Base-by-base conservation (phyloP, 2,329 filamentous ascomycete species). In the Pezicula carpinea region DNA sequence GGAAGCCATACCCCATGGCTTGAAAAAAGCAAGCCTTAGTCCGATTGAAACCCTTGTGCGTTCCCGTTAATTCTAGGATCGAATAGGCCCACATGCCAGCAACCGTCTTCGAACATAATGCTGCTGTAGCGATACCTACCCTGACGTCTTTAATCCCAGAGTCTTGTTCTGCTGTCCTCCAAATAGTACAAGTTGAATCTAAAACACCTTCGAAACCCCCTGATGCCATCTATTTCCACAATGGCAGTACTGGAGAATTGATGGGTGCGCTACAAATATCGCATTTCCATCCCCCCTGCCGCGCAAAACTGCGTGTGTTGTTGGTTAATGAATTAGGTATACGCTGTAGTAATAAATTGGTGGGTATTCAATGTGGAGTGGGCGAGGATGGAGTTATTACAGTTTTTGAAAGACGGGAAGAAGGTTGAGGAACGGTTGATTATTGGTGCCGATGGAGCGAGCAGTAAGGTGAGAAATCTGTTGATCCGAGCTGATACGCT, bases 11-110 rank as follows among this genome's bases (percentile, higher is more conserved):
- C 2, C 69, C 5, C 66, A 71, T 39, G 68, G 68, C 3, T 54
- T 70, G 7, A 67, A 65, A 51, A 69, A 70, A 57, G 64, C 64
- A 51, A 7, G 26, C 39, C n/a, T n/a, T n/a, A n/a, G n/a, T n/a
- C n/a, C n/a, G n/a, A n/a, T n/a, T n/a, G n/a, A n/a, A 26, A 22
- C 31, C 10, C 17, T 32, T 26, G 22, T 21, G 5, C 14, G 13
- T n/a, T n/a, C 22, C 22, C 21, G 17, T 29, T 19, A 39, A 21
- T 38, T 4, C 13, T 18, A n/a, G n/a, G n/a, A n/a, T n/a, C n/a
- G n/a, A n/a, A 14, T 19, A 58, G 47, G 51, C 51, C 10, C 55
- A 55, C 17, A 58, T 60, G 26, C 42, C 42, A 35, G 47, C 43
- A 19, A 50, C 54, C 14, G 33, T 59, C 17, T 59, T 52, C 44